Evolutionary conservation across 306 rosid species (phyloP).

Genomic region (Vigna unguiculata): DNA sequence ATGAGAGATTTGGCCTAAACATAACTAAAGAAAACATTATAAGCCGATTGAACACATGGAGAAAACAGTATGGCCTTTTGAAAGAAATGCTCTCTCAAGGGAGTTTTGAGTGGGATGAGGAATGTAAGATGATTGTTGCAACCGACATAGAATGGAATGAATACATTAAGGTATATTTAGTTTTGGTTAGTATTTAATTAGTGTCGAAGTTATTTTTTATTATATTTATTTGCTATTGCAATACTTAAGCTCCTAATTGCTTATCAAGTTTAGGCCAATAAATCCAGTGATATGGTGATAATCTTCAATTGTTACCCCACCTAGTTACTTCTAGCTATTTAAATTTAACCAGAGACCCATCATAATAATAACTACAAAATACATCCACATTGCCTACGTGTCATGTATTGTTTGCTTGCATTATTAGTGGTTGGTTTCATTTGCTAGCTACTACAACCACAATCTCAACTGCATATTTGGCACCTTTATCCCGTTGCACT

Average conservation of each 20-base stretch:
- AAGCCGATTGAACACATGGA: conserved; percentile 60
- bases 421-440: background rate
- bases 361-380: background rate
- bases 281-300: background rate
- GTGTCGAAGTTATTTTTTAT: conserved; percentile 27
- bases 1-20: conserved; percentile 58
- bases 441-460: conserved; percentile 5
- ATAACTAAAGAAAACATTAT: conserved; percentile 55
- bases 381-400: background rate
- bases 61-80: conserved; percentile 54
- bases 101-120: conserved; percentile 64
- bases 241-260: conserved; percentile 6
- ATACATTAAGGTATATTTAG: conserved; percentile 52
- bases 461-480: background rate
- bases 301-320: background rate
- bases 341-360: conserved; percentile 6
- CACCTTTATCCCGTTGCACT: background rate
- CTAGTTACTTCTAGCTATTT: background rate
- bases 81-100: conserved; percentile 56
- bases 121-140: conserved; percentile 55
- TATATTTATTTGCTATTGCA: conserved; percentile 28
- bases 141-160: conserved; percentile 58
- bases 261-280: conserved; percentile 27
- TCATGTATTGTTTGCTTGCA: background rate
- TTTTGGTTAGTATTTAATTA: conserved; percentile 40